A percentile compares a stretch with the other conserved stretches of the same genome.
These are phyloP conservation scores for Castanospermum australe DNA, from an alignment of 306 rosid species.

Conservation along the genomic window DNA sequence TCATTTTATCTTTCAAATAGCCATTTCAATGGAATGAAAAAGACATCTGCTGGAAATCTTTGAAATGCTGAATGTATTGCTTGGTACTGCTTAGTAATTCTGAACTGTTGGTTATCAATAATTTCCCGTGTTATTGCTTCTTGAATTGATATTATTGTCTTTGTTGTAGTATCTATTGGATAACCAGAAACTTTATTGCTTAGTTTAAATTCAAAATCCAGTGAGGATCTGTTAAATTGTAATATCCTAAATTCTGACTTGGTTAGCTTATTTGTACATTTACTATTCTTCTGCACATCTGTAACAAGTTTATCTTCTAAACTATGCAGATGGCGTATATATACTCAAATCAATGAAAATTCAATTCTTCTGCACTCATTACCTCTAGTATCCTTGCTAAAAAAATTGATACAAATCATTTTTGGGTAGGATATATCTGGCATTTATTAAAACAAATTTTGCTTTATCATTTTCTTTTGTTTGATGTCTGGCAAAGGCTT, in stretches of 20 bases:
- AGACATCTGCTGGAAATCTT: background rate
- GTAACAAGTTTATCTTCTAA: background rate
- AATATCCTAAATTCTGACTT: background rate
- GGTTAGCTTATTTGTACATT: background rate
- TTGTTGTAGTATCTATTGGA: background rate
- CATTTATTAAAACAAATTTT: background rate
- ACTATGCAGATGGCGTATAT: background rate
- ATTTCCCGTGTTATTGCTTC: background rate
- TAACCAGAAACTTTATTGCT: background rate
- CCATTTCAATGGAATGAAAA: background rate
- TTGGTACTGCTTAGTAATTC: background rate
- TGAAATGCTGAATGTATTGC: slow-evolving; percentile 2
- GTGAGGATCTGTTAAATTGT: background rate
- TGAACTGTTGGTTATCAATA: background rate
- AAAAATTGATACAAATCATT: no score
- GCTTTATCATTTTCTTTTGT: background rate
- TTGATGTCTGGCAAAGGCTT: background rate
- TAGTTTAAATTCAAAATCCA: background rate
- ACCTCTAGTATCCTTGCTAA: no score
- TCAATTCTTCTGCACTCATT: no score
- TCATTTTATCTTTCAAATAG: background rate
- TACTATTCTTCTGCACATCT: background rate
- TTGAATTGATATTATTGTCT: background rate
- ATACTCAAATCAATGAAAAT: no score
- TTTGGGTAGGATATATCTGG: no score